Base-by-base conservation (phyloP, 345 rosid genomes). In the Lagerstroemia speciosa region DNA sequence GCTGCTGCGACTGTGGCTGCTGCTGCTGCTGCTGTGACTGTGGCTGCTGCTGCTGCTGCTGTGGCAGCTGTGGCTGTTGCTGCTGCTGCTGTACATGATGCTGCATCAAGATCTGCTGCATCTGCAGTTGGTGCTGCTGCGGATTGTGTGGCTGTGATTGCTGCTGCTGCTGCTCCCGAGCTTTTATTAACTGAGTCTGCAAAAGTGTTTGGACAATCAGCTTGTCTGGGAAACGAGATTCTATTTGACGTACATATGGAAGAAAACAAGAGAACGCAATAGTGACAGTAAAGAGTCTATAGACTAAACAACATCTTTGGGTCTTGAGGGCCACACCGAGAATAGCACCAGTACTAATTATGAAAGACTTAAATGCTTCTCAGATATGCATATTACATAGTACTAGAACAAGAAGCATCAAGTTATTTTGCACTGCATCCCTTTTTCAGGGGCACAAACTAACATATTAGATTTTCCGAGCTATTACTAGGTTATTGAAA, bases 121-220 rank as follows among this genome's bases (percentile, higher is more conserved):
- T 83, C 0, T 80, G 92, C 0, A 75, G 80, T 45, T 80, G 93
- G 2, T 75, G 86, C 6, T 79, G 86, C 0, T 81, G 92, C 12
- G 79, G 95, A 0, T 79, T n/a, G n/a, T n/a, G 93, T 14, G 78
- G 89, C 16, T 86, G 90, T 66, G 84, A 87, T 17, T 84, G 89
- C 46, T 84, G 85, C 34, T 81, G 88, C 0, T 84, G 83, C 2
- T 76, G 89, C 6, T 81, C 83, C 45, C 80, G 79, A 0, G 78
- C 81, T 12, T 81, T 83, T 17, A 74, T 69, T 38, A 70, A 53
- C 66, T 74, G 77, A 24, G 92, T 89, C 84, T 89, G 84, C 40
- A 74, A 76, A 64, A 67, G 26, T 20, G 71, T 63, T 41, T 31
- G 22, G 30, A 65, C 19, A 40, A 38, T 64, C n/a, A 65, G 67